Evolutionary conservation across 345 rosid genomes (phyloP).

Genomic region (Syzygium jambos): DNA sequence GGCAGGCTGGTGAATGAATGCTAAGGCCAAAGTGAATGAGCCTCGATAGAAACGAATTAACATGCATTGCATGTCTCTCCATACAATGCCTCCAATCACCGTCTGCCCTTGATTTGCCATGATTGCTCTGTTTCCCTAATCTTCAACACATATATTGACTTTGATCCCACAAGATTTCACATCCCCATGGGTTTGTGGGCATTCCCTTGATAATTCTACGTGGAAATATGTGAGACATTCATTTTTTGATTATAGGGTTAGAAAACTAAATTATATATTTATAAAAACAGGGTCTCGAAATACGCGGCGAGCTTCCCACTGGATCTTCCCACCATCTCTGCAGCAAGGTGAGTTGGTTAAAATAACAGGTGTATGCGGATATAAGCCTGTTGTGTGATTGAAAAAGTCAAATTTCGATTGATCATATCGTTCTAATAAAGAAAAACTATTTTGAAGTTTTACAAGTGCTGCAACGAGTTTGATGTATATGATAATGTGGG

Average conservation of each 20-base stretch:
- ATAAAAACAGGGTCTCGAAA: background rate
- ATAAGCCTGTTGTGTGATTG: accelerated
- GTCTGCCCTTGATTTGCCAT: background rate
- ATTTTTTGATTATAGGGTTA: background rate
- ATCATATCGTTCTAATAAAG: background rate
- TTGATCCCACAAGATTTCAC: slow-evolving; percentile 11
- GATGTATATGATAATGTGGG: background rate
- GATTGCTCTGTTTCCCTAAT: background rate
- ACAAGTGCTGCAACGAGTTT: background rate
- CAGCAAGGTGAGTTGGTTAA: accelerated
- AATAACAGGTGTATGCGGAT: background rate
- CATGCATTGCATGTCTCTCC: background rate
- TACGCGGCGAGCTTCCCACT: background rate
- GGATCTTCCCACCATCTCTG: background rate
- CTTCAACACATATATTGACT: background rate
- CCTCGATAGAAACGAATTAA: background rate
- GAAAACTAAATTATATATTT: background rate
- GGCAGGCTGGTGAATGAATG: background rate
- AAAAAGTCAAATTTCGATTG: background rate
- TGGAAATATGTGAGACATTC: background rate
- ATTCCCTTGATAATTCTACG: background rate
- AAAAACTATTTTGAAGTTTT: background rate
- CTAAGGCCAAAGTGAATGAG: background rate
- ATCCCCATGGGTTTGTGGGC: background rate
- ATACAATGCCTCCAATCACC: background rate